Evolutionary conservation across 208 protist genomes (phyloP).

Genomic region (Leishmania guyanensis): DNA sequence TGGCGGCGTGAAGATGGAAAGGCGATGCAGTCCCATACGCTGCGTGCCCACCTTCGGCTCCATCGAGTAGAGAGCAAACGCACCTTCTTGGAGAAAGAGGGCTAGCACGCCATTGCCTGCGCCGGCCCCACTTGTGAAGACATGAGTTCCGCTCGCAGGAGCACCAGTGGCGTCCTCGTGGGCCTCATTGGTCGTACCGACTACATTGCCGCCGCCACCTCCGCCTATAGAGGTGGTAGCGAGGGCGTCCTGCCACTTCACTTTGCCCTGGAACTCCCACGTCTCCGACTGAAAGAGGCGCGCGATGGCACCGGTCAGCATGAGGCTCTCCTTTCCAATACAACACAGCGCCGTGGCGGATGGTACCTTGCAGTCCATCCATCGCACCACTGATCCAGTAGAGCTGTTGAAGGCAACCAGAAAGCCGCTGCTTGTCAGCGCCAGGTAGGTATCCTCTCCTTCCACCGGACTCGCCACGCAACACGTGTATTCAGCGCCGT

Average conservation of each 20-base stretch:
- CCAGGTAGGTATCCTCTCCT: slow-evolving; percentile 41
- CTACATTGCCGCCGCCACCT: neutral
- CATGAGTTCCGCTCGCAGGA: neutral
- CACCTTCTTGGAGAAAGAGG: slow-evolving; percentile 15
- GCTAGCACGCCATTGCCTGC: slow-evolving; percentile 7
- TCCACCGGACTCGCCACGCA: slow-evolving; percentile 26
- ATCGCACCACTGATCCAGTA: slow-evolving; percentile 67
- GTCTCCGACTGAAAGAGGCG: slow-evolving; percentile 61
- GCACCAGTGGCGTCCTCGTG: neutral
- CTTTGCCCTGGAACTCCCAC: slow-evolving; percentile 84
- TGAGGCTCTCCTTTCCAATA: slow-evolving; percentile 31
- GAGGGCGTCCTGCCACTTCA: slow-evolving; percentile 33
- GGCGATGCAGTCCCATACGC: slow-evolving; percentile 15
- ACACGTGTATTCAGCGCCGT: slow-evolving; percentile 55
- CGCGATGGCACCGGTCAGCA: slow-evolving; percentile 59
- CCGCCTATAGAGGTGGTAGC: slow-evolving; percentile 7
- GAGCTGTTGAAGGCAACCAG: slow-evolving; percentile 66
- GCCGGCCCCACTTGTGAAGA: slow-evolving; percentile 19
- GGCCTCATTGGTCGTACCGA: slow-evolving; percentile 17
- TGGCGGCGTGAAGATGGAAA: slow-evolving; percentile 2
- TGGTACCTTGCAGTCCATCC: slow-evolving; percentile 90
- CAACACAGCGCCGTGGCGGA: slow-evolving; percentile 39
- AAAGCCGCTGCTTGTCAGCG: slow-evolving; percentile 61
- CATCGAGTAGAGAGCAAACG: slow-evolving; percentile 14
- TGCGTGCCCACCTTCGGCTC: slow-evolving; percentile 18